A percentile compares a stretch with the other conserved stretches of the same genome.
Conservation (phyloP, 1,139 yeast genomes). For the Hansenula sp. region DNA sequence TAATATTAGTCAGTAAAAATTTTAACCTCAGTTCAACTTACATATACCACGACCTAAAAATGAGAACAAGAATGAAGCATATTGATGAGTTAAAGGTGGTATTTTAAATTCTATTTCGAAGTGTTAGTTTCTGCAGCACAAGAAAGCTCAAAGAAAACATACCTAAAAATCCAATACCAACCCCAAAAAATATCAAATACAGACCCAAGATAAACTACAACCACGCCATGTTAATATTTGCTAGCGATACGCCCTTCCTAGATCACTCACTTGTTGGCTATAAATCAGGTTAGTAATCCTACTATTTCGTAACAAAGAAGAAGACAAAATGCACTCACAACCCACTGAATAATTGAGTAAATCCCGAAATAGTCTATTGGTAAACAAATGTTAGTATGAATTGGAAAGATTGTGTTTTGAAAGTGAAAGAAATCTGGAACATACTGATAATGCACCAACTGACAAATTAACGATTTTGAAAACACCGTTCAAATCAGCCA, state of each 20-base stretch:
- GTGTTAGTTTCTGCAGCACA: constrained; percentile 1
- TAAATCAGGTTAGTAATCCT: neutral
- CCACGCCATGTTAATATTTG: constrained; percentile 10
- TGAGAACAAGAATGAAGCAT: constrained; percentile 78
- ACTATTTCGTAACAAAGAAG: no score
- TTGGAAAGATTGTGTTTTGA: constrained; percentile 10
- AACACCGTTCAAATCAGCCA: constrained; percentile 29
- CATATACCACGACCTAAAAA: constrained; percentile 80
- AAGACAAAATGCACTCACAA: constrained; percentile 36
- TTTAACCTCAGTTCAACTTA: no score
- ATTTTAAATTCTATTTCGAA: constrained; percentile 48
- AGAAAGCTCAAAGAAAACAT: constrained; percentile 22
- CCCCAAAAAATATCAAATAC: constrained; percentile 53
- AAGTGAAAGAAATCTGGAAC: constrained; percentile 27
- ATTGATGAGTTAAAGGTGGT: constrained; percentile 64
- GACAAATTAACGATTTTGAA: constrained; percentile 63
- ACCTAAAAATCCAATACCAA: constrained; percentile 51
- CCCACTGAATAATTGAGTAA: constrained; percentile 56
- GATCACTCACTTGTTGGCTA: constrained; percentile 31
- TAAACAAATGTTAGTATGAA: constrained; percentile 15
- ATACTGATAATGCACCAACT: constrained; percentile 58
- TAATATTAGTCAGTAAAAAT: no score
- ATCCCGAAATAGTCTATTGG: constrained; percentile 46
- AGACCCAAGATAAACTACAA: constrained; percentile 50
- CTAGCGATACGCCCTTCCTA: no score